Percentiles rank a stretch among this genome's conserved stretches.
Conservation (phyloP, 495 filamentous ascomycete species). For the Cryomyces minteri region DNA sequence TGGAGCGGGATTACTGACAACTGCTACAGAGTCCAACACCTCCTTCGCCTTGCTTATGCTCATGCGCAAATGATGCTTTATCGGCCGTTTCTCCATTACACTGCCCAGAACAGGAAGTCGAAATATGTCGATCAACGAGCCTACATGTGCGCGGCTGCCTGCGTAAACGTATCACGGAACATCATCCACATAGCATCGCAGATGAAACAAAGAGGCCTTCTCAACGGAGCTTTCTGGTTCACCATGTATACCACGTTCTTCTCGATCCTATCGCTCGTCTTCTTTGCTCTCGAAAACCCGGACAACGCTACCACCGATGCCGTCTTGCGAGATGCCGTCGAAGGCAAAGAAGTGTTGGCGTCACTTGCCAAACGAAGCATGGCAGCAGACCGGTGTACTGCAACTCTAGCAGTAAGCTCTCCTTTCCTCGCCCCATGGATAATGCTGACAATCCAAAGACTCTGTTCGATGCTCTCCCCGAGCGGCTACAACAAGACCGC, state of each 20-base stretch:
- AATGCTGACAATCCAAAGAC: constrained; percentile 25
- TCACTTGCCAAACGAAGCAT: constrained; percentile 65
- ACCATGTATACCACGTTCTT: constrained; percentile 94
- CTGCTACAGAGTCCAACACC: constrained; percentile 53
- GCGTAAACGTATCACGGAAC: constrained; percentile 79
- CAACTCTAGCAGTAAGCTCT: constrained; percentile 46
- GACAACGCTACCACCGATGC: constrained; percentile 56
- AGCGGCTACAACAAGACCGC: constrained; percentile 34
- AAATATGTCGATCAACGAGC: constrained; percentile 67
- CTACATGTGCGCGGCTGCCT: constrained; percentile 84
- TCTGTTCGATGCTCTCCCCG: constrained; percentile 69
- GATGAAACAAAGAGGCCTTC: constrained; percentile 65
- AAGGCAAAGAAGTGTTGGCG: constrained; percentile 64
- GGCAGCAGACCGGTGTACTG: constrained; percentile 72
- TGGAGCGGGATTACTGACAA: neutral
- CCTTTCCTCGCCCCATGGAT: neutral
- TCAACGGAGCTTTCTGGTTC: constrained; percentile 92
- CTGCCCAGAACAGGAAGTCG: constrained; percentile 47
- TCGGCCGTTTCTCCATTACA: constrained; percentile 87
- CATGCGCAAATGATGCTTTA: constrained; percentile 94
- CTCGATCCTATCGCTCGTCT: constrained; percentile 74
- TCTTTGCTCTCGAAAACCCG: constrained; percentile 80
- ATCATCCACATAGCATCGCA: constrained; percentile 83
- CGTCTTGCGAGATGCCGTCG: constrained; percentile 65
- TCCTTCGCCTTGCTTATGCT: constrained; percentile 71